A percentile compares a stretch with the other conserved stretches of the same genome.
Evolutionary conservation across 805 yeast species (phyloP).

Genomic region (Ogataea dorogensis): DNA sequence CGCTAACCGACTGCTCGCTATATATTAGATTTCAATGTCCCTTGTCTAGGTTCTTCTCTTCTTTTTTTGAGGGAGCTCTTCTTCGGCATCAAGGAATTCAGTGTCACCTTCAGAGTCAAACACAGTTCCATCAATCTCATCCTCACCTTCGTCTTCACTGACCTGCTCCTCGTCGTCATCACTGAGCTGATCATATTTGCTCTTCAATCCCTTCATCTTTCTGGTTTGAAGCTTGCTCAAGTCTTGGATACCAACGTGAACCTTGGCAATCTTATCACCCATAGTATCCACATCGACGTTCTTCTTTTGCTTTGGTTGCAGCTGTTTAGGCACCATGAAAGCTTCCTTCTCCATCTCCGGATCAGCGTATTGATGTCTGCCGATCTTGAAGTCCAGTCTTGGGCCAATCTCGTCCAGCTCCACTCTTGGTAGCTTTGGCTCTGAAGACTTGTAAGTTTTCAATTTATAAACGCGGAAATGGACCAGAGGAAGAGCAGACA

Average conservation of each 20-base stretch:
- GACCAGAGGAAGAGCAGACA: slow-evolving; percentile 65
- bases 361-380: slow-evolving; percentile 77
- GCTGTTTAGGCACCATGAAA: slow-evolving; percentile 70
- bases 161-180: slow-evolving; percentile 55
- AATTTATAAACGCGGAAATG: slow-evolving; percentile 89
- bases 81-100: slow-evolving; percentile 29
- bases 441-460: slow-evolving; percentile 70
- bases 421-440: slow-evolving; percentile 88
- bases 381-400: slow-evolving; percentile 87
- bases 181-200: slow-evolving; percentile 70
- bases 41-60: slow-evolving; percentile 25
- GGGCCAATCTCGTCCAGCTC: slow-evolving; percentile 96
- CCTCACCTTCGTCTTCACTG: slow-evolving; percentile 31
- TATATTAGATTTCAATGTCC: slow-evolving; percentile 2
- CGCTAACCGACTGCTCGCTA: slow-evolving; percentile 14
- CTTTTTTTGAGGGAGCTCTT: slow-evolving; percentile 24
- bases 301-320: slow-evolving; percentile 81
- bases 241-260: slow-evolving; percentile 96
- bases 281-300: slow-evolving; percentile 80
- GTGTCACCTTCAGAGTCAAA: slow-evolving; percentile 21
- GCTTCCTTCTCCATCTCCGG: slow-evolving; percentile 94
- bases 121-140: slow-evolving; percentile 15
- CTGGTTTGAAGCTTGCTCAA: slow-evolving; percentile 87
- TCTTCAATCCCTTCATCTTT: slow-evolving; percentile 97
- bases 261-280: slow-evolving; percentile 97